Conservation (phyloP, 257 asterid genomes). For the Cordia subcordata region DNA sequence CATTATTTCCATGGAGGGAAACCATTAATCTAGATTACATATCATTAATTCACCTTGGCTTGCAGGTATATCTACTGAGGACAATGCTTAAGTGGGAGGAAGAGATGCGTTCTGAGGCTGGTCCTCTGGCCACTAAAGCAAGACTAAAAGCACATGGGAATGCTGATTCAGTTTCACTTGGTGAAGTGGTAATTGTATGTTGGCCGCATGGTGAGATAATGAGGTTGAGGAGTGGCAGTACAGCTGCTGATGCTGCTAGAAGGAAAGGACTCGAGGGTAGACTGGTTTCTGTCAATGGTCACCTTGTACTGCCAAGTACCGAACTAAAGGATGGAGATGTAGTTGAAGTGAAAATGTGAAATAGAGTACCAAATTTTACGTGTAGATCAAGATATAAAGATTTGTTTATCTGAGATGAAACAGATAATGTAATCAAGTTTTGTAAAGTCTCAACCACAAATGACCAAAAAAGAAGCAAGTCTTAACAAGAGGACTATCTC, state of each 20-base stretch:
- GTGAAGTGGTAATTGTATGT: slow-evolving; percentile 80
- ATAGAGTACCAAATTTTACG: not conserved
- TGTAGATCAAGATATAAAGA: too few relatives aligned
- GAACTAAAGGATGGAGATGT: slow-evolving; percentile 93
- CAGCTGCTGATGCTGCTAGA: slow-evolving; percentile 95
- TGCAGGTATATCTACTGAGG: slow-evolving; percentile 71
- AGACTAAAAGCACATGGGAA: slow-evolving; percentile 19
- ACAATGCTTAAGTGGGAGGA: slow-evolving; percentile 99
- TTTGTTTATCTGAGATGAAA: too few relatives aligned
- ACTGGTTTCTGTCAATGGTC: slow-evolving; percentile 81
- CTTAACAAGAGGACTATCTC: too few relatives aligned
- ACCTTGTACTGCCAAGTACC: slow-evolving; percentile 73
- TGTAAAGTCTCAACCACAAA: too few relatives aligned
- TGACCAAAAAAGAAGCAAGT: too few relatives aligned
- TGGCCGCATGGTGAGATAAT: slow-evolving; percentile 95
- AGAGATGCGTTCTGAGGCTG: slow-evolving; percentile 78
- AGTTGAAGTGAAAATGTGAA: slow-evolving; percentile 75
- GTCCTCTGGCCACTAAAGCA: slow-evolving; percentile 29
- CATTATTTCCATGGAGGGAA: not conserved
- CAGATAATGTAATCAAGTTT: too few relatives aligned
- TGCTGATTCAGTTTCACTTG: slow-evolving; percentile 35
- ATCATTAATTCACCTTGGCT: slow-evolving; percentile 2
- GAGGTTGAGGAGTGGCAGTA: slow-evolving; percentile 87
- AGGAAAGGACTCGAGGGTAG: slow-evolving; percentile 77
- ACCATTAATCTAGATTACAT: not conserved